Percentiles rank a stretch among this genome's conserved stretches.
These are phyloP conservation scores for Fallopia convolvulus DNA, from an alignment of 148 eudicot species.

Conservation along the genomic window DNA sequence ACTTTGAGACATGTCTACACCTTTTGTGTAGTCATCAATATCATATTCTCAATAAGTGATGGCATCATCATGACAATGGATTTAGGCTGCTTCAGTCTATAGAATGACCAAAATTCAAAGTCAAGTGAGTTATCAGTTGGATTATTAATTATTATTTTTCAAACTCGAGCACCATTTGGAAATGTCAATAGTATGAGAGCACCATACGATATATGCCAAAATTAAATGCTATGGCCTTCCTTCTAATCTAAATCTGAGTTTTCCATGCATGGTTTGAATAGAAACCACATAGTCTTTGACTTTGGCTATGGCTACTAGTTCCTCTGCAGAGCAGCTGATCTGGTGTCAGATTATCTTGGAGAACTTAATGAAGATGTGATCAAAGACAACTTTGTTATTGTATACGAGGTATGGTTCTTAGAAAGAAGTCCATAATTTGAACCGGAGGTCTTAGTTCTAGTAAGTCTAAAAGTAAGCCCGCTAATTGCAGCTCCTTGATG, in stretches of 20 bases:
- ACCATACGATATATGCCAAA: not conserved
- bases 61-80: not conserved
- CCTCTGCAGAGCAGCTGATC: conserved; percentile 95
- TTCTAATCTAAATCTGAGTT: not conserved
- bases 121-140: too few species aligned
- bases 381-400: conserved; percentile 93
- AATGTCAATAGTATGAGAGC: too few species aligned
- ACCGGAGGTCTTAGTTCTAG: not conserved
- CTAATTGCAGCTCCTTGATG: conserved; percentile 77
- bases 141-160: too few species aligned
- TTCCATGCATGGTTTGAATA: not conserved
- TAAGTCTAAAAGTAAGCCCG: not conserved
- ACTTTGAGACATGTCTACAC: not conserved
- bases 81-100: not conserved
- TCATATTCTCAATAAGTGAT: not conserved
- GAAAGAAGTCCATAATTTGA: not conserved
- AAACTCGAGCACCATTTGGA: too few species aligned
- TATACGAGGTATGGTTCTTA: conserved; percentile 63
- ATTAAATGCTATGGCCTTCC: not conserved
- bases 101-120: not conserved
- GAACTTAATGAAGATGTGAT: conserved; percentile 88
- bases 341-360: conserved; percentile 82
- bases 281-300: conserved; percentile 7
- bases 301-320: conserved; percentile 43
- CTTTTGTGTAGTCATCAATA: not conserved